These are phyloP conservation scores for Aspergillus funiculosus DNA, from an alignment of 495 filamentous ascomycete genomes.

Conservation along the genomic window DNA sequence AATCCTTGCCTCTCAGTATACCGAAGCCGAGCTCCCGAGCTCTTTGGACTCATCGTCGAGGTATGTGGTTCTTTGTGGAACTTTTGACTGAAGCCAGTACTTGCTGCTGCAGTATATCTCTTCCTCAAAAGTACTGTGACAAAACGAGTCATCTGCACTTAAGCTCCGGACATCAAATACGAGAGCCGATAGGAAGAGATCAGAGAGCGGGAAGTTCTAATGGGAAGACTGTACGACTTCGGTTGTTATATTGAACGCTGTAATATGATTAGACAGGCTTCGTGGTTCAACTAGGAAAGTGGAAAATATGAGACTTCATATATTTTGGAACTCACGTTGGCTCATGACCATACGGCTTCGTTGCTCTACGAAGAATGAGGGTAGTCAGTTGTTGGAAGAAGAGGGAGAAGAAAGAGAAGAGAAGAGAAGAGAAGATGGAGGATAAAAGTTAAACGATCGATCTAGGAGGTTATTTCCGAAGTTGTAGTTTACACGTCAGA, in stretches of 20 bases:
- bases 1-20: slow-evolving; percentile 3
- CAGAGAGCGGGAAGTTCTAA: slow-evolving; percentile 1
- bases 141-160: neutral
- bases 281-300: neutral
- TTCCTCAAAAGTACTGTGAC: neutral
- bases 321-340: neutral
- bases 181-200: slow-evolving; percentile 2
- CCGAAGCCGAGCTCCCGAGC: slow-evolving; percentile 2
- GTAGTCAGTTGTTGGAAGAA: slow-evolving; percentile 5
- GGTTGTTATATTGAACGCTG: neutral
- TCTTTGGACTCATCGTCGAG: slow-evolving; percentile 4
- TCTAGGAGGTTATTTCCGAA: slow-evolving; percentile 2
- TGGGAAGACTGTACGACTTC: slow-evolving; percentile 3
- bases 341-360: neutral
- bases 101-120: neutral
- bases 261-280: neutral
- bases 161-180: slow-evolving; percentile 1
- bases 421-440: neutral
- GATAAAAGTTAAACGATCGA: slow-evolving; percentile 3
- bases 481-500: too few species aligned
- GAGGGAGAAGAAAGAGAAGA: neutral
- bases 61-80: slow-evolving; percentile 4
- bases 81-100: slow-evolving; percentile 1
- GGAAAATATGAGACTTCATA: neutral
- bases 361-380: neutral